Conservation (phyloP, 2,329 filamentous ascomycete species). For the Xylaria arbuscula region DNA sequence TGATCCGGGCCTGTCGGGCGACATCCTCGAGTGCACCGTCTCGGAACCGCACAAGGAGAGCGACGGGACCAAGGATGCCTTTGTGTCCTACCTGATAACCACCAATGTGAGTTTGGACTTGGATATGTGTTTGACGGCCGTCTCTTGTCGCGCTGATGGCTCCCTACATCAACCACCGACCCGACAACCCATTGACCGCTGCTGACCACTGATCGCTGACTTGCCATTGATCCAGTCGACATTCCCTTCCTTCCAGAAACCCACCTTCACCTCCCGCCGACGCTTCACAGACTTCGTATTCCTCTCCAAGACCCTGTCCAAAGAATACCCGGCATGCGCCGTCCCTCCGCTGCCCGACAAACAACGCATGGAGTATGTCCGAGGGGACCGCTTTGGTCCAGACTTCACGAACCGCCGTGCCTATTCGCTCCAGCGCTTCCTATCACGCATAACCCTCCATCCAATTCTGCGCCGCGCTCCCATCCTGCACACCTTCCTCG, state of each 20-base stretch:
- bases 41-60: conserved; percentile 91
- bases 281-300: conserved; percentile 99
- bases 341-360: conserved; percentile 97
- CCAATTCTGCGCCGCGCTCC: conserved; percentile 86
- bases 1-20: conserved; percentile 72
- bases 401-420: conserved; percentile 92
- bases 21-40: conserved; percentile 85
- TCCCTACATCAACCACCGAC: neutral
- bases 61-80: conserved; percentile 95
- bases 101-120: conserved; percentile 73
- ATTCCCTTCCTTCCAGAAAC: conserved; percentile 90
- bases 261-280: conserved; percentile 81
- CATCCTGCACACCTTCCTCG: conserved; percentile 89
- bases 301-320: conserved; percentile 87
- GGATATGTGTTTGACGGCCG: neutral
- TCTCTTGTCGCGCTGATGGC: neutral
- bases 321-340: conserved; percentile 90
- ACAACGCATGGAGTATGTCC: conserved; percentile 98
- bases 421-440: conserved; percentile 90
- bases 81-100: conserved; percentile 93
- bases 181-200: neutral
- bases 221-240: conserved; percentile 73
- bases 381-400: conserved; percentile 91
- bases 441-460: conserved; percentile 86
- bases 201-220: conserved; percentile 28